Evolutionary conservation across 2,329 filamentous ascomycete species (phyloP).

Genomic region (Calonectria hongkongensis): DNA sequence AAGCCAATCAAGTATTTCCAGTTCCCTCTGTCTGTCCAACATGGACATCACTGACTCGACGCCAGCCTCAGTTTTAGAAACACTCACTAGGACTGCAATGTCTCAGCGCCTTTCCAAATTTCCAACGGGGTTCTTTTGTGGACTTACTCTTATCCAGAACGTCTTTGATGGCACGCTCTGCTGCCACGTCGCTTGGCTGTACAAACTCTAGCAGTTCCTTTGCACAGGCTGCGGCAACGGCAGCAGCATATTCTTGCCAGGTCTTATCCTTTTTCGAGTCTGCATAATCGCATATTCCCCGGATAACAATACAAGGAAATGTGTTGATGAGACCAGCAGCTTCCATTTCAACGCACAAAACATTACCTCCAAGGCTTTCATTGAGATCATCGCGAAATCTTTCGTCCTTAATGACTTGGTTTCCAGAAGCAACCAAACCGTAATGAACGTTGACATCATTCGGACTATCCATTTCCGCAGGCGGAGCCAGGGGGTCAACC

Average conservation of each 20-base stretch:
- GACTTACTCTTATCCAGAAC: background rate
- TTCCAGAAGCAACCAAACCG: constrained; percentile 43
- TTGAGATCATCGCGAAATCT: constrained; percentile 31
- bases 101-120: background rate
- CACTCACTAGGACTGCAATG: background rate
- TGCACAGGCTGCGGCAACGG: constrained; percentile 56
- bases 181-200: background rate
- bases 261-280: constrained; percentile 58
- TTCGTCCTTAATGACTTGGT: constrained; percentile 50
- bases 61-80: background rate
- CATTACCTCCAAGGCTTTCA: background rate
- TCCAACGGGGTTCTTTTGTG: too few relatives aligned
- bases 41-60: background rate
- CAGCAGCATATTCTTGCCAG: constrained; percentile 57
- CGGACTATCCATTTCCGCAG: background rate
- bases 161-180: background rate
- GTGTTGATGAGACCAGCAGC: constrained; percentile 57
- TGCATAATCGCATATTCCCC: constrained; percentile 61
- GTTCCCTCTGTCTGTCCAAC: background rate
- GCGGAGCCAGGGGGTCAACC: background rate
- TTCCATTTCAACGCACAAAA: constrained; percentile 54
- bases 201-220: constrained; percentile 52
- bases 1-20: constrained; percentile 60
- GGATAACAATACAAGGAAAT: constrained; percentile 57
- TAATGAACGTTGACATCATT: constrained; percentile 45